A percentile compares a stretch with the other conserved stretches of the same genome.
Evolutionary conservation across 331 rosid genomes (phyloP).

Genomic region (Arachis monticola): DNA sequence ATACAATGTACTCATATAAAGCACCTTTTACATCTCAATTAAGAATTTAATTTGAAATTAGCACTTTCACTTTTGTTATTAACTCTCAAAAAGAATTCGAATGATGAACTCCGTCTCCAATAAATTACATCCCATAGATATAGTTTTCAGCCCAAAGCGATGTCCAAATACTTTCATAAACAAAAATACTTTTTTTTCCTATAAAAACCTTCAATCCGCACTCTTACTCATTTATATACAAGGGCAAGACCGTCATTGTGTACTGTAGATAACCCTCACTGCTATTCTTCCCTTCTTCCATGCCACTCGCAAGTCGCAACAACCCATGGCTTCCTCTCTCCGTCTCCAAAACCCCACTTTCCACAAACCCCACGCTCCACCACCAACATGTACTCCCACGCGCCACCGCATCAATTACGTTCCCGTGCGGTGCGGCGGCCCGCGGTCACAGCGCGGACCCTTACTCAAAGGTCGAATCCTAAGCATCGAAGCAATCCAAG

Average conservation of each 20-base stretch:
- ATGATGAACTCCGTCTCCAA: too few relatives aligned
- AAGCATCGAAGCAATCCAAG: constrained; percentile 96
- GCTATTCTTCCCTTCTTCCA: not conserved
- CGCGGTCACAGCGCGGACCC: constrained; percentile 86
- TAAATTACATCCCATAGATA: too few relatives aligned
- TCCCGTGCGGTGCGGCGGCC: constrained; percentile 75
- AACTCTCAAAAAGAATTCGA: too few relatives aligned
- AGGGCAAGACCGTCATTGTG: not conserved
- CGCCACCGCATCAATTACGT: constrained; percentile 31
- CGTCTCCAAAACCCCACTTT: constrained; percentile 47
- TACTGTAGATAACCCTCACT: not conserved
- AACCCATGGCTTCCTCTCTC: constrained; percentile 63
- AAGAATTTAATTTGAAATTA: too few relatives aligned
- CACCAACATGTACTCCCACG: constrained; percentile 46
- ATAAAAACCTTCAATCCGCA: too few relatives aligned
- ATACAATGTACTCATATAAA: too few relatives aligned
- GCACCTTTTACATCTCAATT: too few relatives aligned
- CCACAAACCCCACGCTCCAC: constrained; percentile 44
- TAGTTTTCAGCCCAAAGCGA: too few relatives aligned
- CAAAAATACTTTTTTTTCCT: too few relatives aligned
- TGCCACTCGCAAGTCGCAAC: not conserved
- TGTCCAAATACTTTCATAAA: too few relatives aligned
- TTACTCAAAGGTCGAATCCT: constrained; percentile 81
- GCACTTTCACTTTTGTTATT: too few relatives aligned
- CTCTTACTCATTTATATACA: too few relatives aligned